Evolutionary conservation across 1,284 basidiomycete genomes (phyloP).

Genomic region (Trichosporon coremiiforme): DNA sequence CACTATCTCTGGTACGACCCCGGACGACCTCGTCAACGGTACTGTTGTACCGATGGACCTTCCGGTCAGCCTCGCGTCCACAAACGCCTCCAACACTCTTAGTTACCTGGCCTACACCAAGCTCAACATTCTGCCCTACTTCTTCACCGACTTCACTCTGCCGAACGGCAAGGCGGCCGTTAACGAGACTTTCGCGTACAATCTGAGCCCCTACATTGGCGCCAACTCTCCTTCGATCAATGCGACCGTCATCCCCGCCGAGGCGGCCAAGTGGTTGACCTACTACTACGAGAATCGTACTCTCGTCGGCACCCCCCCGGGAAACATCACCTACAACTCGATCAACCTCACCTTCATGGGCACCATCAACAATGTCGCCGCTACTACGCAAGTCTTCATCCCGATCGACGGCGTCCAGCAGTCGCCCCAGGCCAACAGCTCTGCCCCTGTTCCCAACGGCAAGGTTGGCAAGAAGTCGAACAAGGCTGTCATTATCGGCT

Average conservation of each 20-base stretch:
- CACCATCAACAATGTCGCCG: constrained; percentile 30
- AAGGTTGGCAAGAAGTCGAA: constrained; percentile 33
- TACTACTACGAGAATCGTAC: constrained; percentile 51
- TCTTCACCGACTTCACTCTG: constrained; percentile 55
- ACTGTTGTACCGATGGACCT: constrained; percentile 49
- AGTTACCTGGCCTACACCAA: constrained; percentile 46
- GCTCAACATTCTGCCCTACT: constrained; percentile 55
- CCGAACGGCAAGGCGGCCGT: constrained; percentile 52
- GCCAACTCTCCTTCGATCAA: constrained; percentile 37
- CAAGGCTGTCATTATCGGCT: constrained; percentile 53
- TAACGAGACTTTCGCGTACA: constrained; percentile 43
- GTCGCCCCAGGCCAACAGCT: constrained; percentile 26
- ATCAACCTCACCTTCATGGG: constrained; percentile 49
- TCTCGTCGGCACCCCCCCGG: constrained; percentile 48
- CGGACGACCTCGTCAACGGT: constrained; percentile 57
- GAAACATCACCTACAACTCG: constrained; percentile 39
- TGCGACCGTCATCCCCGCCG: constrained; percentile 46
- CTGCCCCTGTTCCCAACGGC: constrained; percentile 36
- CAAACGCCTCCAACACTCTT: constrained; percentile 44
- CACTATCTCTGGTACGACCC: constrained; percentile 52
- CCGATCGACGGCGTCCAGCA: constrained; percentile 39
- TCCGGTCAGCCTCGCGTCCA: constrained; percentile 49
- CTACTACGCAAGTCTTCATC: constrained; percentile 41
- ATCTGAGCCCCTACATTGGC: constrained; percentile 44
- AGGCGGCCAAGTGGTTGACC: constrained; percentile 54